Base-by-base conservation (phyloP, 2,329 filamentous ascomycete genomes). In the Aspergillus ruber region DNA sequence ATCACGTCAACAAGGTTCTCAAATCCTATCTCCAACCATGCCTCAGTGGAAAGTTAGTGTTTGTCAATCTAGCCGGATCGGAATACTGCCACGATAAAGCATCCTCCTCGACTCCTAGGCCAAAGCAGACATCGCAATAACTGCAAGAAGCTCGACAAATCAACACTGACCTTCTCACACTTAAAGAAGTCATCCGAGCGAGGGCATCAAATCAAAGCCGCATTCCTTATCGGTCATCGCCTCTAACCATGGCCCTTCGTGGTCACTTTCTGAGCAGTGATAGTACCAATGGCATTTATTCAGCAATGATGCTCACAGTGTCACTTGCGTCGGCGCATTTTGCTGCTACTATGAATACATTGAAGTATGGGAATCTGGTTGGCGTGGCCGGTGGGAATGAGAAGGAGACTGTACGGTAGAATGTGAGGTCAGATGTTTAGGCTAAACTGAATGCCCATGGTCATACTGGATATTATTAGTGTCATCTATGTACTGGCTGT, bases 101-200 rank as follows among this genome's bases (percentile, higher is more conserved):
- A 0, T 35, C 40, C 17, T 40, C 50, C 1, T 12, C 25, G 1
- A 27, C 3, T 27, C 9, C 25, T 27, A 4, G 9, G 3, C 25
- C 25, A 27, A 66, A 62, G 42, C 66, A 65, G 49, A 68, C 63
- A 0, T 51, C 62, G 0, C 65, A 72, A 42, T 72, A 74, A 49
- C 62, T 61, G 10, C 65, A 67, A 43, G 62, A 74, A 52, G 66
- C 70, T 0, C 54, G 68, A 6, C 70, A 75, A 53, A 74, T 75
- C 48, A 76, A 75, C 29, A 64, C 66, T 0, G 72, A 74, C 52
- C 58, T 74, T 4, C 63, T 76, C 7, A 66, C 71, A 0, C 53
- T 75, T 43, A 74, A 75, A 49, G 71, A 74, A 45, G 72, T 75
- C 3, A 73, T 75, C n/a, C 60, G 72, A 1, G 70, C 73, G 1